phyloP scores from a whole-genome alignment of 768 basidiomycete species.

The Melanogaster broomeanus region DNA sequence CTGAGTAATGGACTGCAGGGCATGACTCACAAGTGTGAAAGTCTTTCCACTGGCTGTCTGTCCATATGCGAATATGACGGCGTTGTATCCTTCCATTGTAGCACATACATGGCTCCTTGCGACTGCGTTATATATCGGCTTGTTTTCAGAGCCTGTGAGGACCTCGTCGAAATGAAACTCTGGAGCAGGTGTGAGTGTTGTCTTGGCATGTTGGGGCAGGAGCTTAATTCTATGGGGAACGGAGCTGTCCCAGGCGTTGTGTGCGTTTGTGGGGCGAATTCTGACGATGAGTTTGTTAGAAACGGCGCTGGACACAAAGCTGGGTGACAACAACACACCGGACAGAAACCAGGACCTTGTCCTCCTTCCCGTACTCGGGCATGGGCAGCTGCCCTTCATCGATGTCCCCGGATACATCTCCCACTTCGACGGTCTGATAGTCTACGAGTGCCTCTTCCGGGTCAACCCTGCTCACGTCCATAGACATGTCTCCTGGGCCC shows the following conservation, averaged over 20 bases:
- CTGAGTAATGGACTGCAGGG: constrained; percentile 35
- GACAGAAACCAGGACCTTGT: constrained; percentile 86
- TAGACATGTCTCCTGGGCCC: constrained; percentile 53
- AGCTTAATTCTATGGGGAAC: constrained; percentile 58
- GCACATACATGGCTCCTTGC: constrained; percentile 81
- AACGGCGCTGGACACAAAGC: neutral
- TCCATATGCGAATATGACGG: constrained; percentile 92
- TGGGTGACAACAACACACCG: constrained; percentile 43
- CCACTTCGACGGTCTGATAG: constrained; percentile 66
- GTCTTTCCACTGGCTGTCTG: constrained; percentile 87
- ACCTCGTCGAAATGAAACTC: constrained; percentile 75
- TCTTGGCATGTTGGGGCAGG: constrained; percentile 55
- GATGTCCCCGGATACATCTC: constrained; percentile 68
- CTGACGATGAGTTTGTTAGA: constrained; percentile 35
- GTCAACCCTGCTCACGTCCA: constrained; percentile 76
- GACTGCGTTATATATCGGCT: constrained; percentile 73
- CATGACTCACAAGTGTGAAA: constrained; percentile 53
- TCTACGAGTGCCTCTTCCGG: constrained; percentile 78
- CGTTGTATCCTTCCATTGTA: constrained; percentile 96
- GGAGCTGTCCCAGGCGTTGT: constrained; percentile 58
- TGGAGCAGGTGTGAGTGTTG: constrained; percentile 36
- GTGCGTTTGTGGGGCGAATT: constrained; percentile 56
- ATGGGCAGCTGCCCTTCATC: constrained; percentile 54
- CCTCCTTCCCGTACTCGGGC: constrained; percentile 65
- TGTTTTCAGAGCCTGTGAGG: constrained; percentile 78